Percentiles rank a stretch among this genome's conserved stretches.
Conservation (phyloP, 2,329 filamentous ascomycete genomes). For the Colletotrichum orchidophilum region DNA sequence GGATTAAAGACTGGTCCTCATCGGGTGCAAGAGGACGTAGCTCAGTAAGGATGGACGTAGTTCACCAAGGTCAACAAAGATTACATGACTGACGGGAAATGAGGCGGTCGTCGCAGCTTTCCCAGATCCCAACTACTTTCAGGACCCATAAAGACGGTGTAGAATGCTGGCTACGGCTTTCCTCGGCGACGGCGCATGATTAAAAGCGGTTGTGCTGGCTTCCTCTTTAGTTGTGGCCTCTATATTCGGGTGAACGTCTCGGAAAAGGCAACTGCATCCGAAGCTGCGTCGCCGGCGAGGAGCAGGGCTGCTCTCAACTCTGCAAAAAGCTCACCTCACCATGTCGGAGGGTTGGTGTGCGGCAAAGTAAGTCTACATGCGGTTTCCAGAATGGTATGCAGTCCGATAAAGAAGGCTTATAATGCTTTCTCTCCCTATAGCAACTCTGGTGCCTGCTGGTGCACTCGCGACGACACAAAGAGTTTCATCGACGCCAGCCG, state of each 20-base stretch:
- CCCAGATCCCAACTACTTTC: too few species aligned
- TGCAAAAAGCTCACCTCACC: not conserved
- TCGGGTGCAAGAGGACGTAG: too few species aligned
- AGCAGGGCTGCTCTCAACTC: not conserved
- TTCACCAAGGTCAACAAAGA: too few species aligned
- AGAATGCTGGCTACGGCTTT: too few species aligned
- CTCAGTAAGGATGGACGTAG: too few species aligned
- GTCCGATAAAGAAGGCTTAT: not conserved
- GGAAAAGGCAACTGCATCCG: not conserved
- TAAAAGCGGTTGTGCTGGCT: too few species aligned
- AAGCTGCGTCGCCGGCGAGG: not conserved
- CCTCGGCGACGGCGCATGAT: too few species aligned
- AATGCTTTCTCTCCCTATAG: not conserved
- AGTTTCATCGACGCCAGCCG: not conserved
- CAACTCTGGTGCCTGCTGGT: not conserved
- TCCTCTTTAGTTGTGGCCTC: too few species aligned
- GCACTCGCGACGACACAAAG: not conserved
- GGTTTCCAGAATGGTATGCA: not conserved
- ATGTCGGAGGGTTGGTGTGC: not conserved
- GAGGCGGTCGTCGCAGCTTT: too few species aligned
- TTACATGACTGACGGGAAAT: too few species aligned
- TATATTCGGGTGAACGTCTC: not conserved
- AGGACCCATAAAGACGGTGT: too few species aligned
- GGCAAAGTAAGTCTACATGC: not conserved
- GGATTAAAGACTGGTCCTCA: too few species aligned